Evolutionary conservation across 2,329 filamentous ascomycete species (phyloP), one percentile per base, ranked within the genome.

Genomic region (Aspergillus latus): DNA sequence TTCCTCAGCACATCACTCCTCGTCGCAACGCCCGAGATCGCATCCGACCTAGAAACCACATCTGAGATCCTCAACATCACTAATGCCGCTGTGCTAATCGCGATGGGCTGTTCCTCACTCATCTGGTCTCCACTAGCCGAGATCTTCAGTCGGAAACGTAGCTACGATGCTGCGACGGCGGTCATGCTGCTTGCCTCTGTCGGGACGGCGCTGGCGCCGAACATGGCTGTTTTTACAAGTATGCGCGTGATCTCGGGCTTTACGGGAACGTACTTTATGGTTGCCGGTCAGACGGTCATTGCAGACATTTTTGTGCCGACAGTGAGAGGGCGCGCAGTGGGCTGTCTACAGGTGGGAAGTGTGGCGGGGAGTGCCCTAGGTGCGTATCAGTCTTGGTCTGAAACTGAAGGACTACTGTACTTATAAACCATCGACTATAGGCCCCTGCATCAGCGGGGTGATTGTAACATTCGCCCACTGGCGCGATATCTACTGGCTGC

Each of bases 231-330:
- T 0, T 92, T 90, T 70, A 90, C 89, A 67, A 78, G 90, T 48
- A 90, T 92, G 67, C 83, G 89, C 3, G 83, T 89, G 40, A 76
- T 90, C 29, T 89, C 87, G 0, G 89, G 88, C 0, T 88, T 91
- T 63, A 85, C 89, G 73, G 88, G 88, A 13, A 91, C 88, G 0
- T 84, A 85, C 0, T 90, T 92, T 62, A 78, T 92, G n/a, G 83
- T 89, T 10, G 83, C 91, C 40, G 89, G 89, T 1, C 84, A 83
- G 13, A 83, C 85, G 2, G 86, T 86, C 54, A 85, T 92, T 54
- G 87, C 86, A 49, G 84, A 88, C 63, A 82, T 86, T 40, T 87
- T 85, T 62, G 81, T 83, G 1, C 84, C 85, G 5, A 85, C 83
- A 0, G 85, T 88, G 61, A 81, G 89, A 28, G 89, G 84, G 2